Conservation (phyloP, 2,329 filamentous ascomycete species). For the Calycina herbarum region DNA sequence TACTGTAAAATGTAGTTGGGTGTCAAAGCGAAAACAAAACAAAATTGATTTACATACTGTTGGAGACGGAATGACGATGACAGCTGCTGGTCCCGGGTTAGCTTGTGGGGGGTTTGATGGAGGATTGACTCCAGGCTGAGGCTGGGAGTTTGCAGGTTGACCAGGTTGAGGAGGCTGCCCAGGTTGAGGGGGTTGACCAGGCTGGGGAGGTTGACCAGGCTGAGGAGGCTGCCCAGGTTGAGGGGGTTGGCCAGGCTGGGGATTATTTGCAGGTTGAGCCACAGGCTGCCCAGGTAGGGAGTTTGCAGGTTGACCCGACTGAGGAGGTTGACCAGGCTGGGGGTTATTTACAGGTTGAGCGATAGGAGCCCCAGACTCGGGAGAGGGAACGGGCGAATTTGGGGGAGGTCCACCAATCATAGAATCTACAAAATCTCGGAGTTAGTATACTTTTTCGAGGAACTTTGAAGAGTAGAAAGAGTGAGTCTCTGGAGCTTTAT, state of each 20-base stretch:
- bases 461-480: too few relatives aligned
- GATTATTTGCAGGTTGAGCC: neutral
- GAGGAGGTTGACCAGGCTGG: neutral
- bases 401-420: constrained; percentile 1
- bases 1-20: neutral
- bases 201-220: neutral
- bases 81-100: neutral
- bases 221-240: neutral
- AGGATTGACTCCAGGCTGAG: neutral
- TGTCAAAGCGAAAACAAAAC: neutral
- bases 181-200: neutral
- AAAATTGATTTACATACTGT: neutral
- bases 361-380: neutral
- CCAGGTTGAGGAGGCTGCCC: neutral
- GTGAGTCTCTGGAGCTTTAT: too few relatives aligned
- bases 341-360: neutral
- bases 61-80: constrained; percentile 12
- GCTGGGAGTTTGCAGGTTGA: neutral
- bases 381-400: neutral
- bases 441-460: too few relatives aligned
- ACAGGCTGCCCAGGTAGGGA: neutral
- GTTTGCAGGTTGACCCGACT: neutral
- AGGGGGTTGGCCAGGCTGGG: neutral
- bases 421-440: neutral
- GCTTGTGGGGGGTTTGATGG: neutral